phyloP scores from a whole-genome alignment of 139 green algal genomes.

The Astrephomene gubernaculifera region DNA sequence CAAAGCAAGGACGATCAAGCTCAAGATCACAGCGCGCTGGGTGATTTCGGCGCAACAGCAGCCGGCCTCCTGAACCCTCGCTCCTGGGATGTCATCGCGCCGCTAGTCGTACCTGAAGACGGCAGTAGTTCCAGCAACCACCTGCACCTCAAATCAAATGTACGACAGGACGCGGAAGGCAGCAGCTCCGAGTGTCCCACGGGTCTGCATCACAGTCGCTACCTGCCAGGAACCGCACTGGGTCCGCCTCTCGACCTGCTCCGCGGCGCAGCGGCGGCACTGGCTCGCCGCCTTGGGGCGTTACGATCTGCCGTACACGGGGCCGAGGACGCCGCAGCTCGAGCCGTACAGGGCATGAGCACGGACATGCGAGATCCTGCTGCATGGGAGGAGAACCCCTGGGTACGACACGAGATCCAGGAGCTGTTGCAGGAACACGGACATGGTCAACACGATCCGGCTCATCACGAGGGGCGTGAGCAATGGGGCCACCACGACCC shows the following conservation, averaged over 20 bases:
- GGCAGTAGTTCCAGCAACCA: background rate
- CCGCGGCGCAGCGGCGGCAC: background rate
- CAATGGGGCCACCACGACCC: background rate
- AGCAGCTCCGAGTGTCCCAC: background rate
- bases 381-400: slow-evolving; percentile 27
- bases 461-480: background rate
- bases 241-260: slow-evolving; percentile 7
- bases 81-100: slow-evolving; percentile 27
- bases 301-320: background rate
- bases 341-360: background rate
- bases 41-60: background rate
- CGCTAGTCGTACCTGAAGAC: background rate
- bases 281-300: background rate
- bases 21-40: slow-evolving; percentile 17
- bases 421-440: background rate
- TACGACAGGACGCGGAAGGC: background rate
- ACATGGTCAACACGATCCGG: no score
- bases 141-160: no score
- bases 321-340: slow-evolving; percentile 2
- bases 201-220: slow-evolving; percentile 32
- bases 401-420: slow-evolving; percentile 6
- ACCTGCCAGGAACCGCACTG: background rate
- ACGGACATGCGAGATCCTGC: background rate
- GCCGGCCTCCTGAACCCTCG: slow-evolving; percentile 2
- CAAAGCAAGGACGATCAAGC: no score